These are phyloP conservation scores for Coriaria nepalensis DNA, from an alignment of 306 rosid genomes.

Conservation along the genomic window DNA sequence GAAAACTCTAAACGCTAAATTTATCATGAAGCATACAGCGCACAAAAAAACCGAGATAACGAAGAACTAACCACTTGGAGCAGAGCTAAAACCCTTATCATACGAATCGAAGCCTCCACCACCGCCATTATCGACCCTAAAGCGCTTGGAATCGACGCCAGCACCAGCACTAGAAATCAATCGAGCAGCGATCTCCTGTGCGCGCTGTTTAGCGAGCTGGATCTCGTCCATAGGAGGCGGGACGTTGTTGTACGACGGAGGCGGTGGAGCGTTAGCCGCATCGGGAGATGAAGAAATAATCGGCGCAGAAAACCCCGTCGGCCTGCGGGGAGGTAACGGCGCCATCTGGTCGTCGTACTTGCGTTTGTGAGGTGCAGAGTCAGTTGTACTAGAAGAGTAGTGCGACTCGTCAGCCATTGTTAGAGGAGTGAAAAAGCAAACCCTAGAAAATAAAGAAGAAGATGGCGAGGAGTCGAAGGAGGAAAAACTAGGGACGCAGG, in stretches of 20 bases:
- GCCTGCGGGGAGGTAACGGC: constrained; percentile 28
- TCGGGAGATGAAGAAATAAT: constrained; percentile 40
- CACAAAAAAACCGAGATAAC: neutral
- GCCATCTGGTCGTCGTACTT: constrained; percentile 64
- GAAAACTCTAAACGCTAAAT: neutral
- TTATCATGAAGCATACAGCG: too few species aligned
- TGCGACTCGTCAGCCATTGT: constrained; percentile 67
- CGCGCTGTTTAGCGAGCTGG: constrained; percentile 81
- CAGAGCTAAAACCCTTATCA: constrained; percentile 40
- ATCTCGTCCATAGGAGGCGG: constrained; percentile 57
- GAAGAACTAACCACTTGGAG: constrained; percentile 15
- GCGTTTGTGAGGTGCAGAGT: constrained; percentile 46
- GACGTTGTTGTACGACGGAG: constrained; percentile 45
- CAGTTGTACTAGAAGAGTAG: constrained; percentile 37
- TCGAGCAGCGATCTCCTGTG: constrained; percentile 94
- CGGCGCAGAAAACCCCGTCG: constrained; percentile 64
- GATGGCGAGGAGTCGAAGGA: constrained; percentile 8
- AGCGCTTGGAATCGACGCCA: constrained; percentile 49
- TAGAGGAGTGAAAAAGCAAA: constrained; percentile 10
- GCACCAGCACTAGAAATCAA: constrained; percentile 23
- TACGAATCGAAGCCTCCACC: constrained; percentile 58
- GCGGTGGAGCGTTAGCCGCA: constrained; percentile 23
- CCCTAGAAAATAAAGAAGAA: constrained; percentile 29
- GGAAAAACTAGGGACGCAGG: constrained; percentile 3
- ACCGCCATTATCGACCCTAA: constrained; percentile 67